These are phyloP conservation scores for Claviceps purpurea DNA, from an alignment of 2,329 filamentous ascomycete species.

Conservation along the genomic window DNA sequence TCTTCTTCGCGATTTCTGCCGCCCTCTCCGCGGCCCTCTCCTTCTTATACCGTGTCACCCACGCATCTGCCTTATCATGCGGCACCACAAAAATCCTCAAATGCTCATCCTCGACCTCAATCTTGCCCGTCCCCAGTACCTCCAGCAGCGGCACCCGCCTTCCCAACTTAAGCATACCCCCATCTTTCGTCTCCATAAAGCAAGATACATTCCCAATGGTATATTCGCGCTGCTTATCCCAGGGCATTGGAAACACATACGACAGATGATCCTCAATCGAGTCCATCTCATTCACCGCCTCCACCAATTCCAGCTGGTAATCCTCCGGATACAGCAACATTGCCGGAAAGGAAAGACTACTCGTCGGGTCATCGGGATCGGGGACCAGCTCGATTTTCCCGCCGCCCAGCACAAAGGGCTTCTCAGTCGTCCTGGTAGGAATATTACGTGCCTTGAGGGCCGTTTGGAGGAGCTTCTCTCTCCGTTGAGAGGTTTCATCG, in stretches of 20 bases:
- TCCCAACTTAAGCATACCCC: constrained; percentile 78
- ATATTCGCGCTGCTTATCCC: constrained; percentile 64
- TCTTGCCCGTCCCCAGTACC: constrained; percentile 59
- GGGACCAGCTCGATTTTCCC: constrained; percentile 56
- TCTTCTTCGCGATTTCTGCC: constrained; percentile 24
- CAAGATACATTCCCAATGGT: constrained; percentile 57
- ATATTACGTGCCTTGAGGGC: constrained; percentile 61
- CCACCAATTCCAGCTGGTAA: constrained; percentile 80
- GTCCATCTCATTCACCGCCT: constrained; percentile 68
- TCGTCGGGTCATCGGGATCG: constrained; percentile 60
- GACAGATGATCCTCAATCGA: constrained; percentile 62
- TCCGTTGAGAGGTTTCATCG: constrained; percentile 37
- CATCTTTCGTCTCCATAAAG: constrained; percentile 71
- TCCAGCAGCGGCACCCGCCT: constrained; percentile 69
- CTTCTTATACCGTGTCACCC: constrained; percentile 57
- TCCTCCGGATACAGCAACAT: constrained; percentile 76
- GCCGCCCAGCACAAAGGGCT: constrained; percentile 81
- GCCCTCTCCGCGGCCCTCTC: constrained; percentile 53
- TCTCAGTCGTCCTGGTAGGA: constrained; percentile 47
- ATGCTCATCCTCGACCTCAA: constrained; percentile 79
- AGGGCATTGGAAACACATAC: constrained; percentile 80
- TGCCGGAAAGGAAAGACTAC: constrained; percentile 60
- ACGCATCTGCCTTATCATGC: constrained; percentile 51
- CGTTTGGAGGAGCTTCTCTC: constrained; percentile 48
- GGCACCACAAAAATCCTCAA: constrained; percentile 76